These are phyloP conservation scores for Aurifilum marmelostoma DNA, from an alignment of 2,329 filamentous ascomycete species.

Conservation along the genomic window DNA sequence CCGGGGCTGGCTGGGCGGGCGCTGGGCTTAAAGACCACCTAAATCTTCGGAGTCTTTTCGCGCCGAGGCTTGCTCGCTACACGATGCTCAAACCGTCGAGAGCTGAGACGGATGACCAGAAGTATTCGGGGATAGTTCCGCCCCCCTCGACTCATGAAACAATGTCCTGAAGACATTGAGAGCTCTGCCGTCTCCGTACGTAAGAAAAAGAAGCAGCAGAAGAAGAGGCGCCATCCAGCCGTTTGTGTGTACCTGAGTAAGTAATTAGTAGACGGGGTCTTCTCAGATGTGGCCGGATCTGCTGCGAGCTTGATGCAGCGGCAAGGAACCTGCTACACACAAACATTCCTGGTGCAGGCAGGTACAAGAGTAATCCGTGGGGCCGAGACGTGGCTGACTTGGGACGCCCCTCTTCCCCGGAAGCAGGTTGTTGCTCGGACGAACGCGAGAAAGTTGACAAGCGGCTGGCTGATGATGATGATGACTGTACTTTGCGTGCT, in stretches of 20 bases:
- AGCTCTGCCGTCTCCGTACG: background rate
- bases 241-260: background rate
- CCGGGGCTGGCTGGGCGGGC: background rate
- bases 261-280: background rate
- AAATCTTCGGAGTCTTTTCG: background rate
- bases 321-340: background rate
- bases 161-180: background rate
- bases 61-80: background rate
- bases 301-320: background rate
- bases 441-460: background rate
- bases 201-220: background rate
- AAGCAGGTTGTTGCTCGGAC: background rate
- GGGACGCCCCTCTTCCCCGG: background rate
- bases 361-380: constrained; percentile 1
- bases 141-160: background rate
- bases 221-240: background rate
- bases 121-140: too few relatives aligned
- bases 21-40: background rate
- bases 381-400: constrained; percentile 11
- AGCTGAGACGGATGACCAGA: background rate
- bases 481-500: background rate
- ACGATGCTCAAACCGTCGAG: background rate
- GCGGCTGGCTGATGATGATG: background rate
- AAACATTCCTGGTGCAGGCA: background rate
- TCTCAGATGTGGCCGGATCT: constrained; percentile 1